Conservation (phyloP, 164 flowering plant genomes). For the Dillenia suffruticosa region DNA sequence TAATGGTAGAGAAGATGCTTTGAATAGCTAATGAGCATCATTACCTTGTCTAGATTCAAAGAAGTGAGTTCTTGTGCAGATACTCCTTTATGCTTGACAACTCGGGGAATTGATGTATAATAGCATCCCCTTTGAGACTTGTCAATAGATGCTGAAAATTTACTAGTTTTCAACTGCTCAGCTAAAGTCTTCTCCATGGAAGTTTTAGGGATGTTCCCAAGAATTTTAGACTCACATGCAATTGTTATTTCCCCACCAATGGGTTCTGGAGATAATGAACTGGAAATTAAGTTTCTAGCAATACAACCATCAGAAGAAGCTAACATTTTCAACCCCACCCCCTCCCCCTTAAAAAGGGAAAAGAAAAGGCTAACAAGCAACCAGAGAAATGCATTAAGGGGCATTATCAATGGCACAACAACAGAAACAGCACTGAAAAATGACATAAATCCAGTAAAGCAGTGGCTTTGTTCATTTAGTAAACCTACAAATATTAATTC, state of each 20-base stretch:
- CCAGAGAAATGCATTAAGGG: too few relatives aligned
- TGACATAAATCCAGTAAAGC: too few relatives aligned
- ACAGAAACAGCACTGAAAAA: too few relatives aligned
- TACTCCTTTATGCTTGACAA: constrained; percentile 68
- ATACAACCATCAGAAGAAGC: too few relatives aligned
- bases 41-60: constrained; percentile 92
- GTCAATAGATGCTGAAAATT: constrained; percentile 39
- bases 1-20: background rate
- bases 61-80: constrained; percentile 67
- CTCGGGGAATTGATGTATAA: constrained; percentile 72
- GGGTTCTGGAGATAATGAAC: constrained; percentile 50
- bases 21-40: background rate
- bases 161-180: constrained; percentile 58
- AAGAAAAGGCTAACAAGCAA: too few relatives aligned
- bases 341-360: too few relatives aligned
- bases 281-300: too few relatives aligned
- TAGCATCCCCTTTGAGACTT: constrained; percentile 52
- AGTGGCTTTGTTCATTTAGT: too few relatives aligned
- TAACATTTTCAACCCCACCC: too few relatives aligned
- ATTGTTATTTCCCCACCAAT: constrained; percentile 88
- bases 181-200: constrained; percentile 58
- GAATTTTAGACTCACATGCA: constrained; percentile 45
- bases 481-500: too few relatives aligned
- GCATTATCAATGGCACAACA: too few relatives aligned
- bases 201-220: constrained; percentile 42